A percentile compares a stretch with the other conserved stretches of the same genome.
These are phyloP conservation scores for Cercospora beticola DNA, from an alignment of 2,329 filamentous ascomycete species.

Conservation along the genomic window DNA sequence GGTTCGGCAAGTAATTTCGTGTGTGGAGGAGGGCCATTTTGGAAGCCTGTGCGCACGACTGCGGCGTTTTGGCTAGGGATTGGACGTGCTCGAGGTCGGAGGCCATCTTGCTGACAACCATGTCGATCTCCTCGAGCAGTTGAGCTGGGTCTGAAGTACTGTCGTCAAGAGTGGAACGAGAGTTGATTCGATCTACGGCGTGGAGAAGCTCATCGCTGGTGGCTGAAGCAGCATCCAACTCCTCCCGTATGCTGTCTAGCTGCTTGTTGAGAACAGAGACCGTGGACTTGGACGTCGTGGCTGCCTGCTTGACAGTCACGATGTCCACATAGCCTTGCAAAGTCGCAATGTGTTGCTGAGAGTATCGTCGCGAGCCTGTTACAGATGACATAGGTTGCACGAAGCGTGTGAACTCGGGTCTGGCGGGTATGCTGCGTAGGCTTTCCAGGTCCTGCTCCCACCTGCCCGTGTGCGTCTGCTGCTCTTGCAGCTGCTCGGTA, in stretches of 20 bases:
- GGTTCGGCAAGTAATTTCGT: constrained; percentile 60
- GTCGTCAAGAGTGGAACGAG: constrained; percentile 23
- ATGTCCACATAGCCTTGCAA: constrained; percentile 75
- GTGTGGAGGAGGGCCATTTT: constrained; percentile 65
- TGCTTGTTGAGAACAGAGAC: constrained; percentile 63
- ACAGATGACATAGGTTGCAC: constrained; percentile 29
- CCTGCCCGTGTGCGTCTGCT: constrained; percentile 60
- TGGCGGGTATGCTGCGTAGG: constrained; percentile 64
- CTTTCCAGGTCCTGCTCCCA: constrained; percentile 70
- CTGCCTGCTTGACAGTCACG: constrained; percentile 70
- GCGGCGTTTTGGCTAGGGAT: constrained; percentile 65
- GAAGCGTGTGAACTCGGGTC: constrained; percentile 61
- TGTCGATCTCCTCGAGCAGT: constrained; percentile 80
- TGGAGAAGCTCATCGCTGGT: constrained; percentile 48
- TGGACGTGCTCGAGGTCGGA: constrained; percentile 80
- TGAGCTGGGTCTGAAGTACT: constrained; percentile 59
- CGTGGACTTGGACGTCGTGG: constrained; percentile 63
- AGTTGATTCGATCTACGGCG: constrained; percentile 47
- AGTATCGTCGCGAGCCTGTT: constrained; percentile 30
- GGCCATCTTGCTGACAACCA: constrained; percentile 79
- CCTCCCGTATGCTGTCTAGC: constrained; percentile 44
- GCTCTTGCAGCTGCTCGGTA: constrained; percentile 65
- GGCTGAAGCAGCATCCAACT: constrained; percentile 44
- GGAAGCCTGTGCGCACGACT: constrained; percentile 60
- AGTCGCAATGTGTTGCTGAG: constrained; percentile 53